A percentile compares a stretch with the other conserved stretches of the same genome.
Evolutionary conservation across 768 basidiomycete genomes (phyloP).

Genomic region (Panaeolus cyanescens): DNA sequence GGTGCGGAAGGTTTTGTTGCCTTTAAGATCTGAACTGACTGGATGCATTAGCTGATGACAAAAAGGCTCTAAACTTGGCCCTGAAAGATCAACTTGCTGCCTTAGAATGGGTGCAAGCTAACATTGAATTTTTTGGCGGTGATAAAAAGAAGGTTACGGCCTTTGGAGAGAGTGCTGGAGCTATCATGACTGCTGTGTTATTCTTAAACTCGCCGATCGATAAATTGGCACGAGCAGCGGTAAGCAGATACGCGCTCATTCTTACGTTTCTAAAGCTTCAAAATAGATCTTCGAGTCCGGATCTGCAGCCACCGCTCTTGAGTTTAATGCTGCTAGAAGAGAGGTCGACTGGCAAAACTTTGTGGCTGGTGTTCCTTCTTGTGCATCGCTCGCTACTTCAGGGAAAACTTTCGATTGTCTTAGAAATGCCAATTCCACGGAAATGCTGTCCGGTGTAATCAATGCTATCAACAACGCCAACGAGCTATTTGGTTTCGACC

Average conservation of each 20-base stretch:
- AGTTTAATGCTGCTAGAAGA: constrained; percentile 30
- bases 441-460: constrained; percentile 21
- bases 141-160: constrained; percentile 44
- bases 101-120: constrained; percentile 56
- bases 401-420: constrained; percentile 38
- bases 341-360: constrained; percentile 40
- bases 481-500: constrained; percentile 29
- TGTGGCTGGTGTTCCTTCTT: constrained; percentile 35
- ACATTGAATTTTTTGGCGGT: constrained; percentile 63
- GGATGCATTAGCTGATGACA: constrained; percentile 33
- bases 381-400: constrained; percentile 23
- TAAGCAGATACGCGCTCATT: constrained; percentile 7
- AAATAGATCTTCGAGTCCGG: constrained; percentile 44
- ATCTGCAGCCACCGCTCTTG: constrained; percentile 35
- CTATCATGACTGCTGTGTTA: constrained; percentile 43
- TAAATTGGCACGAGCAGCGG: constrained; percentile 35
- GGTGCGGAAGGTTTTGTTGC: constrained; percentile 11
- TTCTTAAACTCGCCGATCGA: constrained; percentile 35
- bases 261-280: background rate
- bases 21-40: too few relatives aligned
- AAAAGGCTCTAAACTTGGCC: constrained; percentile 44
- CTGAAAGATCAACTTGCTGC: constrained; percentile 49
- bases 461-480: constrained; percentile 14
- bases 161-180: constrained; percentile 59
- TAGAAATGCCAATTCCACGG: constrained; percentile 19